These are phyloP conservation scores for Mrakia frigida DNA, from an alignment of 768 basidiomycete genomes.

Conservation along the genomic window DNA sequence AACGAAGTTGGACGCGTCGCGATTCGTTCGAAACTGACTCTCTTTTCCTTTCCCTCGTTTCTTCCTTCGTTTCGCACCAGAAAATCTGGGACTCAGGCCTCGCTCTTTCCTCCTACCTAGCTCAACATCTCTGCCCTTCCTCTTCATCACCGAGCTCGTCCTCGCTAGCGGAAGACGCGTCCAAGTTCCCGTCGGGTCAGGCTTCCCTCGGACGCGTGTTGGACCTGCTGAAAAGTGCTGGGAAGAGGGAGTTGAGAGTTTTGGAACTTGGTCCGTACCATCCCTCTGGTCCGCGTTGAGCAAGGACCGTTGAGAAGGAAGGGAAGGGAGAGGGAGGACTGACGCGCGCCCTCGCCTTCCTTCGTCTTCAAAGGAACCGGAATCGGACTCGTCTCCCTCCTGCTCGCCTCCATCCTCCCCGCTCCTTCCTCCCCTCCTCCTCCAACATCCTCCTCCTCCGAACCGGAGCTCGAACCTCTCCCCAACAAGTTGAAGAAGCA, in stretches of 20 bases:
- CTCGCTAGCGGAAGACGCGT: slow-evolving; percentile 27
- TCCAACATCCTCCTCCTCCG: not conserved
- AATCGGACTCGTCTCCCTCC: slow-evolving; percentile 72
- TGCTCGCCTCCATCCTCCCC: slow-evolving; percentile 55
- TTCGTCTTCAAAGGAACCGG: slow-evolving; percentile 60
- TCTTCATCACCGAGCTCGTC: not conserved
- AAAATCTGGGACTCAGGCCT: slow-evolving; percentile 97
- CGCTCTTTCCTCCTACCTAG: slow-evolving; percentile 74
- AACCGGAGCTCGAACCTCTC: slow-evolving; percentile 4
- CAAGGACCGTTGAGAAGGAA: no score
- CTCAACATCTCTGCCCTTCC: slow-evolving; percentile 34
- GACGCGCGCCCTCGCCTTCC: not conserved
- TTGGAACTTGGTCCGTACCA: slow-evolving; percentile 63
- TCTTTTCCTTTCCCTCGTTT: slow-evolving; percentile 30
- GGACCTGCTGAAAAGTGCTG: not conserved
- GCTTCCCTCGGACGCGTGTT: slow-evolving; percentile 44
- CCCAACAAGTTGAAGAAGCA: slow-evolving; percentile 37
- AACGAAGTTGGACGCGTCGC: not conserved
- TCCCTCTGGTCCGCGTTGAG: not conserved
- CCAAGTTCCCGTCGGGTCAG: slow-evolving; percentile 29
- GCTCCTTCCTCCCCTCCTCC: not conserved
- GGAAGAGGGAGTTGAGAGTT: slow-evolving; percentile 40
- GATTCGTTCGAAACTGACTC: not conserved
- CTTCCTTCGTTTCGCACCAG: no score
- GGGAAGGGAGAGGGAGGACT: not conserved